phyloP scores from a whole-genome alignment of 2,329 filamentous ascomycete species.

The Fusarium tanahbumbuense region DNA sequence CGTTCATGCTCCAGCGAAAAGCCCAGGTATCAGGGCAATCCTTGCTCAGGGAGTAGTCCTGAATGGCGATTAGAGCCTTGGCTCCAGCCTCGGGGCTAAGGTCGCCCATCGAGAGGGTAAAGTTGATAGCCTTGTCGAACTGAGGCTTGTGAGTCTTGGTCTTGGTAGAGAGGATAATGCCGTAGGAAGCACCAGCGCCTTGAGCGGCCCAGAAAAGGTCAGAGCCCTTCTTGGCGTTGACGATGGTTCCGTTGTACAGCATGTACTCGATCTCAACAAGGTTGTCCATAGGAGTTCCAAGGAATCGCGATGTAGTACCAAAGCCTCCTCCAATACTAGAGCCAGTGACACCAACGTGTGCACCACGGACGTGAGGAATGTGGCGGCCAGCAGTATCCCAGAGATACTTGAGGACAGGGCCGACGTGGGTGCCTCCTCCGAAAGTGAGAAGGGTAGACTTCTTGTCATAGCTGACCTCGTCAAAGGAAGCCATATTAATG shows the following conservation, averaged over 20 bases:
- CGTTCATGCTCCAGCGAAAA: conserved; percentile 38
- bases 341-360: conserved; percentile 40
- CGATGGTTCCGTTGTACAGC: conserved; percentile 44
- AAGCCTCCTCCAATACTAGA: conserved; percentile 43
- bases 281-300: conserved; percentile 41
- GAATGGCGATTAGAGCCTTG: conserved; percentile 39
- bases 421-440: conserved; percentile 42
- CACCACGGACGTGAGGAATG: conserved; percentile 41
- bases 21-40: conserved; percentile 39
- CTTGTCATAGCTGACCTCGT: conserved; percentile 39
- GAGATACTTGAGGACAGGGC: conserved; percentile 39
- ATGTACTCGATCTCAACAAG: conserved; percentile 41
- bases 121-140: conserved; percentile 38
- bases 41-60: conserved; percentile 33
- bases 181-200: conserved; percentile 41
- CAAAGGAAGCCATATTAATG: conserved; percentile 42
- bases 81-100: conserved; percentile 27
- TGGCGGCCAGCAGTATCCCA: conserved; percentile 44
- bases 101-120: conserved; percentile 35
- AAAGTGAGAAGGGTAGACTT: conserved; percentile 35
- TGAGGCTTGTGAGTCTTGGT: conserved; percentile 42
- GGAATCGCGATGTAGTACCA: conserved; percentile 33
- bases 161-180: conserved; percentile 41
- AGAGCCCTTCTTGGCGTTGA: conserved; percentile 33
- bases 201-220: conserved; percentile 44